Conservation (phyloP, 805 yeast genomes). For the Sugiyamaella chiloensis region DNA sequence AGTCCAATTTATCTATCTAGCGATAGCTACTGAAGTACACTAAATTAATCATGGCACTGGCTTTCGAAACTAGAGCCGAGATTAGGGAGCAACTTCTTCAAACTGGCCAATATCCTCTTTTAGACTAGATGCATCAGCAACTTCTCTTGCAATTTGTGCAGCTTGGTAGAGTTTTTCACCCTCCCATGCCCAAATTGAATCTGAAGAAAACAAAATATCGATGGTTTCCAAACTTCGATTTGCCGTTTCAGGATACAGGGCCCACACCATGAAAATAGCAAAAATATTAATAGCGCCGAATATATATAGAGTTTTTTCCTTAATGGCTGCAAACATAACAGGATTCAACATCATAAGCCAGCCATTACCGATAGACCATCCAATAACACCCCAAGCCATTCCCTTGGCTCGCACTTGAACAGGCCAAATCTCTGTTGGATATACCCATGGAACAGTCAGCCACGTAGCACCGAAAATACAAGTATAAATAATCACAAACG, state of each 20-base stretch:
- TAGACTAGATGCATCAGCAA: not conserved
- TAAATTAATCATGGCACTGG: no score
- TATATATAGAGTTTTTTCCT: slow-evolving; percentile 34
- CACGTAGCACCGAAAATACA: slow-evolving; percentile 34
- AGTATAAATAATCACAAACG: slow-evolving; percentile 38
- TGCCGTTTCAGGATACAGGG: slow-evolving; percentile 62
- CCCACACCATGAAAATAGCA: slow-evolving; percentile 33
- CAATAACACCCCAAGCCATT: slow-evolving; percentile 23
- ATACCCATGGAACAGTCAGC: slow-evolving; percentile 31
- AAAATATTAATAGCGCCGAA: slow-evolving; percentile 33
- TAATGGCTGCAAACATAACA: slow-evolving; percentile 32
- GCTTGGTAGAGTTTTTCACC: slow-evolving; percentile 19
- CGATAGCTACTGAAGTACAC: no score
- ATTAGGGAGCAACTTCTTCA: no score
- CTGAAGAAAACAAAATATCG: slow-evolving; percentile 52
- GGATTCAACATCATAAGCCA: slow-evolving; percentile 37
- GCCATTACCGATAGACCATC: slow-evolving; percentile 37
- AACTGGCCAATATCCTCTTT: no score
- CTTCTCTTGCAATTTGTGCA: not conserved
- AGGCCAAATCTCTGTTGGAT: slow-evolving; percentile 32
- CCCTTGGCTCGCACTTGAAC: slow-evolving; percentile 29
- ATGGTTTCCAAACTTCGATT: slow-evolving; percentile 57
- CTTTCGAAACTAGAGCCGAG: no score
- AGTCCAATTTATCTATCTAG: no score
- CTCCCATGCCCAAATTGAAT: slow-evolving; percentile 15